phyloP scores from a whole-genome alignment of 2,329 filamentous ascomycete species.

The Sclerotinia minor region DNA sequence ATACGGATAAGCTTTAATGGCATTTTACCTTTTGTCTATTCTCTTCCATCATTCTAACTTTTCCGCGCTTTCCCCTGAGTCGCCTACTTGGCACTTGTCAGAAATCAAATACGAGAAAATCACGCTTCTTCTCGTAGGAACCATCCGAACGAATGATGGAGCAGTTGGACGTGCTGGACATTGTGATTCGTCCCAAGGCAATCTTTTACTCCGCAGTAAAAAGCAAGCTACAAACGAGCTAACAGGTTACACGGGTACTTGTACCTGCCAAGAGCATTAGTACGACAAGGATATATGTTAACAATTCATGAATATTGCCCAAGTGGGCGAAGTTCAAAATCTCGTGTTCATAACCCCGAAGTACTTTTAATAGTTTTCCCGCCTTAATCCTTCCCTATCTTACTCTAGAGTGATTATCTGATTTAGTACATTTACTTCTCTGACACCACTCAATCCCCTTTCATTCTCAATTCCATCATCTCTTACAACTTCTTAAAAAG shows the following conservation, averaged over 20 bases:
- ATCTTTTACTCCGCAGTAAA: neutral
- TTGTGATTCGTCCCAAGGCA: neutral
- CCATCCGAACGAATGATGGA: neutral
- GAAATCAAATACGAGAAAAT: constrained; percentile 21
- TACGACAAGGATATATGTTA: constrained; percentile 13
- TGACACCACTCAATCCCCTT: neutral
- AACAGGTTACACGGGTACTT: constrained; percentile 20
- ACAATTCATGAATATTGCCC: constrained; percentile 9
- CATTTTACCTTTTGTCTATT: neutral
- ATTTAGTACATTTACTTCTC: constrained; percentile 13
- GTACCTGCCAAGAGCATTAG: constrained; percentile 22
- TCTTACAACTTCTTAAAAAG: constrained; percentile 8
- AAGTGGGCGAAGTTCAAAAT: constrained; percentile 18
- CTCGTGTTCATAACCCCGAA: constrained; percentile 22
- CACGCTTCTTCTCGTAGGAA: constrained; percentile 10
- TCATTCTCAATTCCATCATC: constrained; percentile 13
- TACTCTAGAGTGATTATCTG: neutral
- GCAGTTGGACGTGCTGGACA: too few species aligned
- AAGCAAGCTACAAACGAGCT: neutral
- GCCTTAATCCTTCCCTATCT: constrained; percentile 3
- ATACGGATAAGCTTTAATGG: neutral
- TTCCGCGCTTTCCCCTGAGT: constrained; percentile 5
- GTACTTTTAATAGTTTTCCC: constrained; percentile 21
- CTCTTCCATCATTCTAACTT: neutral
- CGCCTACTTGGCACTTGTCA: constrained; percentile 10